Percentiles rank a stretch among this genome's conserved stretches.
Evolutionary conservation across 495 filamentous ascomycete species (phyloP).

Genomic region (Articulospora tetracladia): DNA sequence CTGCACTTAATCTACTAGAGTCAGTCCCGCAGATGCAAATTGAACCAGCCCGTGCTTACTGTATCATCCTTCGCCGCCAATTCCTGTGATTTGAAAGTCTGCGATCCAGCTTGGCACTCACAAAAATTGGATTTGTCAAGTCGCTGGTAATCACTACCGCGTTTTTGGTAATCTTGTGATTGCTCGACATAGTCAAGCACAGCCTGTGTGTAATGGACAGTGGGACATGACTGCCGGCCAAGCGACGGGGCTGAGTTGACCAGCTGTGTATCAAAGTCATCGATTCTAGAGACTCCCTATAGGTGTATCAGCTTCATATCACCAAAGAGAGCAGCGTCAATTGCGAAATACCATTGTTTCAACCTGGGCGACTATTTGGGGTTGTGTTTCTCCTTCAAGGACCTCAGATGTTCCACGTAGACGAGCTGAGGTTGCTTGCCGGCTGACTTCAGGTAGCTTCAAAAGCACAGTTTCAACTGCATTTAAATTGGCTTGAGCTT

Average conservation of each 20-base stretch:
- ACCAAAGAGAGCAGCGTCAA: background rate
- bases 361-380: background rate
- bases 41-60: background rate
- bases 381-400: background rate
- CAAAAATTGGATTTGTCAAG: background rate
- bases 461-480: too few relatives aligned
- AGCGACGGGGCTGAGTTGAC: background rate
- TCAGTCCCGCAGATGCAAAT: background rate
- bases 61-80: background rate
- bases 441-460: too few relatives aligned
- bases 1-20: constrained; percentile 7
- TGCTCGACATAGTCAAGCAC: background rate
- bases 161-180: background rate
- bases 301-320: background rate
- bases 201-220: background rate
- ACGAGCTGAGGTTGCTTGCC: background rate
- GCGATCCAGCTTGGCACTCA: background rate
- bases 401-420: background rate
- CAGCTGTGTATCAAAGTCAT: background rate
- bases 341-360: constrained; percentile 1
- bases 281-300: background rate
- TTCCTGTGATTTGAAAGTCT: background rate
- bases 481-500: background rate
- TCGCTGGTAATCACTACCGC: background rate
- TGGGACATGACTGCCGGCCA: background rate